These are phyloP conservation scores for Metahyphopichia silvanorum DNA, from an alignment of 805 yeast genomes.

Conservation along the genomic window DNA sequence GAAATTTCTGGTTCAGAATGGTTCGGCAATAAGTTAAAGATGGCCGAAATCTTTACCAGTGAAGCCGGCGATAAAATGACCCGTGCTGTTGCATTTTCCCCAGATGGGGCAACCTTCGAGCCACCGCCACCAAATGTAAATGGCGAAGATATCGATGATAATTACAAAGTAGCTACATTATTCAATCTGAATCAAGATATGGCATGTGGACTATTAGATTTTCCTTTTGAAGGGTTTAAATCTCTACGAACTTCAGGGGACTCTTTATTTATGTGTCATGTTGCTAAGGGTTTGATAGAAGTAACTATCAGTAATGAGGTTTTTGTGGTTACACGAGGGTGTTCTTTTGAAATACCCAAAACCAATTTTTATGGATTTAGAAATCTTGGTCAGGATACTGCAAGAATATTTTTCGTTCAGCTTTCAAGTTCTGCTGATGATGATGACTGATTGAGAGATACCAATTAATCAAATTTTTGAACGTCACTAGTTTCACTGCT, in stretches of 20 bases:
- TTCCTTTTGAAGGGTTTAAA: constrained; percentile 62
- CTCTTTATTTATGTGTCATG: constrained; percentile 71
- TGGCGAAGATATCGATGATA: constrained; percentile 35
- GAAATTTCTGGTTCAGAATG: constrained; percentile 51
- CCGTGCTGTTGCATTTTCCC: constrained; percentile 59
- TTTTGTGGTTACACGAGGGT: constrained; percentile 66
- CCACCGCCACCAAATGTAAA: constrained; percentile 35
- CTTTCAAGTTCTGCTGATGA: background rate
- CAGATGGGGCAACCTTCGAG: constrained; percentile 46
- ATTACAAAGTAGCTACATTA: constrained; percentile 59
- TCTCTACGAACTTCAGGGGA: constrained; percentile 59
- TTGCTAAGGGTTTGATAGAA: constrained; percentile 66
- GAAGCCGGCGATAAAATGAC: constrained; percentile 30
- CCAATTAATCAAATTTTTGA: constrained; percentile 14
- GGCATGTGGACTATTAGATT: constrained; percentile 70
- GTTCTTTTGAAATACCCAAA: constrained; percentile 79
- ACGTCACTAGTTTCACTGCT: constrained; percentile 51
- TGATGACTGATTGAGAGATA: background rate
- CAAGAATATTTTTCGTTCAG: constrained; percentile 74
- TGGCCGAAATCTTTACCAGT: constrained; percentile 47
- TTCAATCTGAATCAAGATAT: constrained; percentile 61
- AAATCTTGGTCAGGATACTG: constrained; percentile 57
- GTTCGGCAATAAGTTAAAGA: constrained; percentile 41
- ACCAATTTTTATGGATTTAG: constrained; percentile 68
- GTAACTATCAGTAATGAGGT: constrained; percentile 57